These are phyloP conservation scores for Penicillium salamii DNA, from an alignment of 495 filamentous ascomycete species.

Conservation along the genomic window DNA sequence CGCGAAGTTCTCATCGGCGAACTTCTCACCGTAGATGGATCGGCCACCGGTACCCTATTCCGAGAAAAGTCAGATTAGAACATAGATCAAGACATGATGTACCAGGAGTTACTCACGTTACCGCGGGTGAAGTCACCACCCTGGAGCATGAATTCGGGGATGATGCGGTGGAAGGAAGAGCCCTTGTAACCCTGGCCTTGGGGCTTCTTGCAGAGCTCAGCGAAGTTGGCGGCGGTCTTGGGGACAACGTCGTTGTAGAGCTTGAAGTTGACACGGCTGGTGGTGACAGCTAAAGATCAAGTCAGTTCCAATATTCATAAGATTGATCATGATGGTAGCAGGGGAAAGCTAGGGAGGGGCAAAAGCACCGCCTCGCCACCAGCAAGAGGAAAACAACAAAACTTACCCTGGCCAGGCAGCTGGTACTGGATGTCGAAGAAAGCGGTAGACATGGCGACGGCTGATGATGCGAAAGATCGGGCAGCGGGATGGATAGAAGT, in stretches of 20 bases:
- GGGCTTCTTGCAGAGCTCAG: conserved; percentile 89
- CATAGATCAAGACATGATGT: not conserved
- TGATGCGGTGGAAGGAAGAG: conserved; percentile 91
- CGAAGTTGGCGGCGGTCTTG: conserved; percentile 96
- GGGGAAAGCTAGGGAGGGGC: conserved; percentile 8
- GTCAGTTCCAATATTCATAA: conserved; percentile 12
- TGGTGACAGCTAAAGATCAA: conserved; percentile 53
- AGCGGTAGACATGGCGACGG: conserved; percentile 62
- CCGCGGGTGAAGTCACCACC: conserved; percentile 95
- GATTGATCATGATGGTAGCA: not conserved
- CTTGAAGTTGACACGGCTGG: conserved; percentile 81
- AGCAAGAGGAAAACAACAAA: conserved; percentile 2
- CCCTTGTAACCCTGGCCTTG: conserved; percentile 88
- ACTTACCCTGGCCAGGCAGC: conserved; percentile 60
- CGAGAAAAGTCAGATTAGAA: not conserved
- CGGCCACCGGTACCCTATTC: conserved; percentile 80
- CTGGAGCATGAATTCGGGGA: conserved; percentile 99
- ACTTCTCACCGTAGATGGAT: conserved; percentile 96
- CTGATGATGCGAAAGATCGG: conserved; percentile 58
- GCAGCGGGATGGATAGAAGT: conserved; percentile 39
- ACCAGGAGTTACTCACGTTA: conserved; percentile 59
- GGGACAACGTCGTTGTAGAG: conserved; percentile 87
- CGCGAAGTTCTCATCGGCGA: conserved; percentile 93
- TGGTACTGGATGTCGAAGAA: conserved; percentile 65
- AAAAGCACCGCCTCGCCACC: conserved; percentile 16